phyloP scores from a whole-genome alignment of 805 yeast species.

The Maudiozyma turicensis region DNA sequence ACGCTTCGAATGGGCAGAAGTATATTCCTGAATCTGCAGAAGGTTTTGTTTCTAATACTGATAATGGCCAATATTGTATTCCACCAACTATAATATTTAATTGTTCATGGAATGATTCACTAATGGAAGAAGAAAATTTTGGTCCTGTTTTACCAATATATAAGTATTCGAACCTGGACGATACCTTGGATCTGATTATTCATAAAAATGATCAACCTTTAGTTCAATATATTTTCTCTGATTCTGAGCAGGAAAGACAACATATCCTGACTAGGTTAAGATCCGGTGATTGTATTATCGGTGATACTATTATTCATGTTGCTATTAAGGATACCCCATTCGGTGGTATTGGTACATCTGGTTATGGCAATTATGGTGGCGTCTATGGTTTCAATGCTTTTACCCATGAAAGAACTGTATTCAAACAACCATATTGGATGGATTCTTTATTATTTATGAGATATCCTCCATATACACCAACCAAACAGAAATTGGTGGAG shows the following conservation, averaged over 20 bases:
- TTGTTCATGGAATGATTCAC: constrained; percentile 54
- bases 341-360: constrained; percentile 86
- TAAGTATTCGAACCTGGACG: constrained; percentile 37
- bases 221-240: constrained; percentile 63
- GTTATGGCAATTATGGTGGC: constrained; percentile 80
- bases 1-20: constrained; percentile 39
- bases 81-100: constrained; percentile 67
- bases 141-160: constrained; percentile 80
- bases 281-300: constrained; percentile 63
- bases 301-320: constrained; percentile 66
- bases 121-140: constrained; percentile 71
- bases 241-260: constrained; percentile 37
- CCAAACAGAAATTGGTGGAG: constrained; percentile 26
- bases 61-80: constrained; percentile 36
- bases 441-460: constrained; percentile 52
- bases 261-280: constrained; percentile 44
- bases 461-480: constrained; percentile 49
- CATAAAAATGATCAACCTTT: constrained; percentile 62
- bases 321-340: constrained; percentile 66
- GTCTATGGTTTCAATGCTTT: constrained; percentile 58
- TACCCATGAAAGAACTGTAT: constrained; percentile 60
- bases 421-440: constrained; percentile 55
- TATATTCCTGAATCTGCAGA: constrained; percentile 2
- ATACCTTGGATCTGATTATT: constrained; percentile 36
- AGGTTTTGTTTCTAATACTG: neutral